phyloP scores from a whole-genome alignment of 192 early-diverging fungal species.

The Phycomyces blakesleeanus region DNA sequence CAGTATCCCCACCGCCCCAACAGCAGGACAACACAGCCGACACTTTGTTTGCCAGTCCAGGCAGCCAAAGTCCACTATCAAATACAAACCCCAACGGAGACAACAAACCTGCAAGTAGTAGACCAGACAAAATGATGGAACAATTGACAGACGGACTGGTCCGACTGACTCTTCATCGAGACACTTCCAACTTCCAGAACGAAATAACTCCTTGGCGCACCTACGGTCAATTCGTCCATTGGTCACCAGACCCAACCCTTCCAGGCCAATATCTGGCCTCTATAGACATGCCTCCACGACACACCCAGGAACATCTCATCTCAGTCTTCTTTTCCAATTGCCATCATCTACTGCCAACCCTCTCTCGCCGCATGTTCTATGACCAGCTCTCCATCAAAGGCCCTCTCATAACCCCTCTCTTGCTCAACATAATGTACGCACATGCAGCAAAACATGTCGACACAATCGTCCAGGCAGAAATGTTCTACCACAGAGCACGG shows the following conservation, averaged over 20 bases:
- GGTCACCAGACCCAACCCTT: constrained; percentile 24
- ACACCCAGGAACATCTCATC: constrained; percentile 33
- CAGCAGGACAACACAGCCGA: constrained; percentile 2
- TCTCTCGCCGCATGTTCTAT: constrained; percentile 26
- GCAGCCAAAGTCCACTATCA: neutral
- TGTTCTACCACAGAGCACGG: constrained; percentile 35
- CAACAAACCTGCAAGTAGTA: neutral
- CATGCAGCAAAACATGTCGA: constrained; percentile 26
- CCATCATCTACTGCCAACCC: constrained; percentile 12
- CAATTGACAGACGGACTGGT: constrained; percentile 23
- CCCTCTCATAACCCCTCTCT: constrained; percentile 28
- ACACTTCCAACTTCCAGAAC: constrained; percentile 10
- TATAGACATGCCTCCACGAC: constrained; percentile 33
- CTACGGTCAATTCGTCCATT: constrained; percentile 27
- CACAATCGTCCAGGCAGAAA: constrained; percentile 21
- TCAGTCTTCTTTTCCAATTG: constrained; percentile 28
- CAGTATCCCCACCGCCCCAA: too few species aligned
- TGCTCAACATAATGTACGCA: constrained; percentile 37
- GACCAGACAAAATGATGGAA: constrained; percentile 29
- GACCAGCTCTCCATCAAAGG: constrained; percentile 26
- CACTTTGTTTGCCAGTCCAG: constrained; percentile 15
- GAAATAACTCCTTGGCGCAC: constrained; percentile 24
- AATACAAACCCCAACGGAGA: neutral
- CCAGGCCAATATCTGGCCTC: constrained; percentile 24
- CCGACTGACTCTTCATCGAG: constrained; percentile 16